Conservation (phyloP, 2,329 filamentous ascomycete genomes). For the Exophiala lecanii-corni region DNA sequence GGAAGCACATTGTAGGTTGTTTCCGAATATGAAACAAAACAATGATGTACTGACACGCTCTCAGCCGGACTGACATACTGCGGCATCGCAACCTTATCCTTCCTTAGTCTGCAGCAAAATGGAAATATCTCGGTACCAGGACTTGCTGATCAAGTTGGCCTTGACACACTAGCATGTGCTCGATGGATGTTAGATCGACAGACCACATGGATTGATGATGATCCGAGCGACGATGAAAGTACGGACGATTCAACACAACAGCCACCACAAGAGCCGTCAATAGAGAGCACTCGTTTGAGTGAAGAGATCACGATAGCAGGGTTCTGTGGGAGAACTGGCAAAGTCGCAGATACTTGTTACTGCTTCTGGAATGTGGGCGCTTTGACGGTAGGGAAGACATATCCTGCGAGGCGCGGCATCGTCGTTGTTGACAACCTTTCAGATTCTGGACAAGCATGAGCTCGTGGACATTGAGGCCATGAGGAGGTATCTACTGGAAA, state of each 20-base stretch:
- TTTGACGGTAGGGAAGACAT: conserved; percentile 37
- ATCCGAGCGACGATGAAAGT: conserved; percentile 28
- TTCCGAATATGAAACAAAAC: too few species aligned
- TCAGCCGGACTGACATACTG: conserved; percentile 87
- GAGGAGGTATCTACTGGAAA: conserved; percentile 74
- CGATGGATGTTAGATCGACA: conserved; percentile 62
- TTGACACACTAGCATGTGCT: conserved; percentile 39
- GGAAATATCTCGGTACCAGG: conserved; percentile 28
- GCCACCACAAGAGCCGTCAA: background rate
- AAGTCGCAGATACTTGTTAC: conserved; percentile 92
- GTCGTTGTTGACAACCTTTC: conserved; percentile 19
- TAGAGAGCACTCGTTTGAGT: background rate
- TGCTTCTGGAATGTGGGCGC: conserved; percentile 83
- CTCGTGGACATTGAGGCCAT: conserved; percentile 59
- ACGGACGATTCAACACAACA: background rate
- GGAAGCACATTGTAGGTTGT: conserved; percentile 69
- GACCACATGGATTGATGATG: conserved; percentile 51
- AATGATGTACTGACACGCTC: conserved; percentile 14
- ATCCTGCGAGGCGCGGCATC: background rate
- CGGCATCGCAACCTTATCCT: conserved; percentile 61
- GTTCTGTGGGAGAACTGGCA: conserved; percentile 88
- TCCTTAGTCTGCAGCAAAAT: conserved; percentile 14
- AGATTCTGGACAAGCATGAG: conserved; percentile 55
- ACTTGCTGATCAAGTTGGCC: conserved; percentile 33
- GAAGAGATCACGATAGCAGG: conserved; percentile 48